Conservation (phyloP, 2,329 filamentous ascomycete species). For the Kalmusia sp. region DNA sequence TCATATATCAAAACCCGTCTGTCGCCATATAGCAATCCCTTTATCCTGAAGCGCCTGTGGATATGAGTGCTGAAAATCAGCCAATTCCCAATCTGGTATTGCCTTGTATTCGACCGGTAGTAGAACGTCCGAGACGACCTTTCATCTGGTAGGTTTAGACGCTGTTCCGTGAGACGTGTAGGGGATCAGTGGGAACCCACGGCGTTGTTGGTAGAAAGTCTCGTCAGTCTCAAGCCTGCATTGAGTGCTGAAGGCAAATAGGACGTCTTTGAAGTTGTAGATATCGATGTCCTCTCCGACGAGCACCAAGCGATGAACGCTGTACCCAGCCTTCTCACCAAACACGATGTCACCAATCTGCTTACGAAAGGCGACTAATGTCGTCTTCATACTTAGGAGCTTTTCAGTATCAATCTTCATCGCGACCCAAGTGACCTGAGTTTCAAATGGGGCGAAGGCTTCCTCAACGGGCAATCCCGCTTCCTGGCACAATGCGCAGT, state of each 20-base stretch:
- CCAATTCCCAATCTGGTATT: too few species aligned
- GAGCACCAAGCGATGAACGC: constrained; percentile 55
- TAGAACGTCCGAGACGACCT: too few species aligned
- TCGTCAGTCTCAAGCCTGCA: constrained; percentile 35
- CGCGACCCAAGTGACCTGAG: constrained; percentile 57
- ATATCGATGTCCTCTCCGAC: constrained; percentile 60
- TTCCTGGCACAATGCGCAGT: constrained; percentile 43
- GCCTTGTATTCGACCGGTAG: too few species aligned
- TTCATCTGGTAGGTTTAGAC: too few species aligned
- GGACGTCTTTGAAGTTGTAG: constrained; percentile 55
- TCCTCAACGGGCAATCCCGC: constrained; percentile 54
- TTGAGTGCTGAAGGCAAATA: constrained; percentile 58
- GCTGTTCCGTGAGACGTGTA: too few species aligned
- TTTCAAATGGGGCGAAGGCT: constrained; percentile 54
- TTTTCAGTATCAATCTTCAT: constrained; percentile 18
- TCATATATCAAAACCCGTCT: too few species aligned
- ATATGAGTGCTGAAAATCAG: too few species aligned
- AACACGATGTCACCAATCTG: constrained; percentile 54
- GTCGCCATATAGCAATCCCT: too few species aligned
- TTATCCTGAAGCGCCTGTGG: too few species aligned
- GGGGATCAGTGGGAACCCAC: too few species aligned
- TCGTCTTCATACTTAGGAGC: constrained; percentile 13
- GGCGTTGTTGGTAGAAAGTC: too few species aligned
- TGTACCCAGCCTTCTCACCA: constrained; percentile 51
- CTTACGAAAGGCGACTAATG: constrained; percentile 46